These are phyloP conservation scores for Massarina eburnea DNA, from an alignment of 2,329 filamentous ascomycete genomes.

Conservation along the genomic window DNA sequence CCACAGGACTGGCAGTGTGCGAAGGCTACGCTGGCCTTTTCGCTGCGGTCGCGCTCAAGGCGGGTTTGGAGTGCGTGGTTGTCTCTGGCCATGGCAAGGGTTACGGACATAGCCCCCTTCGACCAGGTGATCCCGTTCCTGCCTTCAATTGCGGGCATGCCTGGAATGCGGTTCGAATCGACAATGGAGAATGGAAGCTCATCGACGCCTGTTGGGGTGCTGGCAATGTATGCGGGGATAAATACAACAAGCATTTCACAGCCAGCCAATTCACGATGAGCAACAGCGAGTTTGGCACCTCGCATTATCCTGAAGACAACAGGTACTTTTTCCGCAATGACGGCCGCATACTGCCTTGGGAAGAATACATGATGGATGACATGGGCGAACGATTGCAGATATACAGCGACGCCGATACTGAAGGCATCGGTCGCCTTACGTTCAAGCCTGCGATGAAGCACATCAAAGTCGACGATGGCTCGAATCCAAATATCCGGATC, in stretches of 20 bases:
- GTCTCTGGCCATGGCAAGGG: constrained; percentile 85
- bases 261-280: constrained; percentile 56
- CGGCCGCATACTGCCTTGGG: constrained; percentile 70
- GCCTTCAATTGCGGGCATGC: constrained; percentile 70
- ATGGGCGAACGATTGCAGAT: constrained; percentile 49
- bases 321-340: constrained; percentile 74
- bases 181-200: constrained; percentile 86
- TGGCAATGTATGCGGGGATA: constrained; percentile 58
- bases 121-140: constrained; percentile 66
- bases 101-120: constrained; percentile 67
- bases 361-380: constrained; percentile 73
- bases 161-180: constrained; percentile 91
- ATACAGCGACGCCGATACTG: constrained; percentile 50
- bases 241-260: constrained; percentile 16
- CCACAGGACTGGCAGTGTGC: constrained; percentile 81
- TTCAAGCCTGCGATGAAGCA: constrained; percentile 63
- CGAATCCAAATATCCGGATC: constrained; percentile 63
- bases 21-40: constrained; percentile 88
- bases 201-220: constrained; percentile 94
- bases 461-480: constrained; percentile 61
- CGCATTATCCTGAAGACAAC: constrained; percentile 74
- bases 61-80: constrained; percentile 76
- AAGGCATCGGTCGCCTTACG: constrained; percentile 56
- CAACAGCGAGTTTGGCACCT: constrained; percentile 79
- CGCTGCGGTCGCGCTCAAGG: constrained; percentile 72